Conservation (phyloP, 331 rosid species). For the Malus hybrid region DNA sequence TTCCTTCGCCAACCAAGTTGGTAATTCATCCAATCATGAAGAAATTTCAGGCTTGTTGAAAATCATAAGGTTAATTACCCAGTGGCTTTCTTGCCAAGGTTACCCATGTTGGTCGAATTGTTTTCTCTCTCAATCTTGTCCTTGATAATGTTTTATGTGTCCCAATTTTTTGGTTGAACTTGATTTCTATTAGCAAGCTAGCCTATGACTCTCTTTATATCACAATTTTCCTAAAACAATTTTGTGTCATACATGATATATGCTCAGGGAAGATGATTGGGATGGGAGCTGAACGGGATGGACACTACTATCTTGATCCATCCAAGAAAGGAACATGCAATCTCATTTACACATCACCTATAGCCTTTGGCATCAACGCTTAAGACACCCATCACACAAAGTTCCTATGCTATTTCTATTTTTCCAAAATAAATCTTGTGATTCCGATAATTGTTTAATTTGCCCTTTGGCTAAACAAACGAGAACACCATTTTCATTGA, state of each 20-base stretch:
- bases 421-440: neutral
- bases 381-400: neutral
- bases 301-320: neutral
- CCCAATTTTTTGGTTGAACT: too few relatives aligned
- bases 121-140: neutral
- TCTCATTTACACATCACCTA: neutral
- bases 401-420: neutral
- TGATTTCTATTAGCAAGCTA: neutral
- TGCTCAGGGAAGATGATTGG: neutral
- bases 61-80: neutral
- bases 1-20: neutral
- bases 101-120: neutral
- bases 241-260: neutral
- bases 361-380: neutral
- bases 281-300: rapidly evolving
- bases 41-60: neutral
- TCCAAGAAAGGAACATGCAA: neutral
- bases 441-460: neutral
- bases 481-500: neutral
- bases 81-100: neutral
- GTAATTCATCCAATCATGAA: neutral
- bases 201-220: neutral
- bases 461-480: neutral
- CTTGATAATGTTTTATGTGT: neutral
- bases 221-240: neutral